These are phyloP conservation scores for Pulicaria dysenterica DNA, from an alignment of 129 eudicot genomes.

Conservation along the genomic window DNA sequence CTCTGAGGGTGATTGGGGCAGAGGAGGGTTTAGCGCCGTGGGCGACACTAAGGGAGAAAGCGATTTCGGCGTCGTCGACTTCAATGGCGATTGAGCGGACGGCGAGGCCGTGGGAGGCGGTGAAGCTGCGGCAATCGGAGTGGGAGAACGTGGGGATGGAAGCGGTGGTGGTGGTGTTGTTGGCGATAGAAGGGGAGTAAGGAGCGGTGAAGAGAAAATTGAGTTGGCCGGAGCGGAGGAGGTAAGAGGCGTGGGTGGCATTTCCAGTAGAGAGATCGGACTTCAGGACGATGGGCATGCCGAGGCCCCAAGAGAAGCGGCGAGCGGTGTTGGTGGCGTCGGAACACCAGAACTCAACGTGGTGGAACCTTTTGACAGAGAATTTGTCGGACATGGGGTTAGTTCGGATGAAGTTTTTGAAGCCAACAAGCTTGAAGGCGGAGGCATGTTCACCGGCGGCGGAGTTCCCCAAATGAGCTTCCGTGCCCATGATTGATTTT, in stretches of 20 bases:
- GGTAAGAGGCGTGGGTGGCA: conserved; percentile 76
- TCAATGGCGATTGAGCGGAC: conserved; percentile 37
- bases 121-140: conserved; percentile 41
- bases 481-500: conserved; percentile 24
- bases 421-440: conserved; percentile 69
- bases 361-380: conserved; percentile 76
- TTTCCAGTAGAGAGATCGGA: conserved; percentile 95
- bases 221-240: conserved; percentile 65
- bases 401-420: conserved; percentile 56
- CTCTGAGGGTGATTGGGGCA: conserved; percentile 22
- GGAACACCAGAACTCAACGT: conserved; percentile 89
- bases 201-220: conserved; percentile 46
- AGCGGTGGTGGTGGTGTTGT: conserved; percentile 36
- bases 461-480: conserved; percentile 22
- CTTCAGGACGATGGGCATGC: conserved; percentile 34
- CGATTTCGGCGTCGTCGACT: conserved; percentile 44
- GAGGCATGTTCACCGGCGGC: conserved; percentile 14
- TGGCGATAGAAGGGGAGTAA: conserved; percentile 35
- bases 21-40: conserved; percentile 37
- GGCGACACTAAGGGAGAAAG: conserved; percentile 44
- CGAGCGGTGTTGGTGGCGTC: conserved; percentile 87
- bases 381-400: conserved; percentile 77
- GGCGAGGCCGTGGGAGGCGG: conserved; percentile 39
- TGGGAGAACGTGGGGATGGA: conserved; percentile 57
- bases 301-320: conserved; percentile 56